Base-by-base conservation (phyloP, 2,329 filamentous ascomycete species). In the Pyricularia grisea region DNA sequence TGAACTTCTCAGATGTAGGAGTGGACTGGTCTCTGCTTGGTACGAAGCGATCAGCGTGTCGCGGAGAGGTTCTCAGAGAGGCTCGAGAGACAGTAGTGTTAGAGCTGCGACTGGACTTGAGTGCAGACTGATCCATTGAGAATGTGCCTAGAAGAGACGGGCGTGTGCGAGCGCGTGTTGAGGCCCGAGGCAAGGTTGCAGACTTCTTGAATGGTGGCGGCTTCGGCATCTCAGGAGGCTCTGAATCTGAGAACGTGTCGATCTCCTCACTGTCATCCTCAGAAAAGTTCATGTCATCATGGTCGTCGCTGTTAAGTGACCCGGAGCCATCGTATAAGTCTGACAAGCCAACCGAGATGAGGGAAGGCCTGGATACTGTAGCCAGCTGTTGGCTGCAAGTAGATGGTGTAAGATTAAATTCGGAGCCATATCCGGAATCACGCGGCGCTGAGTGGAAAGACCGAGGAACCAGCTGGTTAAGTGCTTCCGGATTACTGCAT, bases 31-130 rank as follows among this genome's bases (percentile, higher is more conserved):
- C 77, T 70, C 83, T 78, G 10, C 75, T 75, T 14, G 85, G 82
- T 4, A 88, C 78, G 71, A 86, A 88, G 65, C 85, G 82, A 72
- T 88, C 84, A 3, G 80, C 76, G 5, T 70, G 70, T 10, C 73
- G 74, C 12, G 76, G 42, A 9, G 73, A 74, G 14, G 65, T 58
- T 23, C 31, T 64, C 17, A 9, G 2, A 14, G 17, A 28, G 17
- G 30, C 31, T 31, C 55, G 50, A 50, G 28, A 4, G 55, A 27
- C 17, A 23, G 6, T 25, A 3, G 70, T 71, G 25, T 77, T 75
- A 28, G 77, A 76, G 42, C 71, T 70, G 12, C 70, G 71, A 58
- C 70, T 31, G 30, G 27, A 30, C n/a, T 30, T 27, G 3, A 64
- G 11, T 33, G 36, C n/a, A 65, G 58, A 11, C 4, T 63, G 67